Base-by-base conservation (phyloP, 2,329 filamentous ascomycete species). In the Claviceps quebecensis region DNA sequence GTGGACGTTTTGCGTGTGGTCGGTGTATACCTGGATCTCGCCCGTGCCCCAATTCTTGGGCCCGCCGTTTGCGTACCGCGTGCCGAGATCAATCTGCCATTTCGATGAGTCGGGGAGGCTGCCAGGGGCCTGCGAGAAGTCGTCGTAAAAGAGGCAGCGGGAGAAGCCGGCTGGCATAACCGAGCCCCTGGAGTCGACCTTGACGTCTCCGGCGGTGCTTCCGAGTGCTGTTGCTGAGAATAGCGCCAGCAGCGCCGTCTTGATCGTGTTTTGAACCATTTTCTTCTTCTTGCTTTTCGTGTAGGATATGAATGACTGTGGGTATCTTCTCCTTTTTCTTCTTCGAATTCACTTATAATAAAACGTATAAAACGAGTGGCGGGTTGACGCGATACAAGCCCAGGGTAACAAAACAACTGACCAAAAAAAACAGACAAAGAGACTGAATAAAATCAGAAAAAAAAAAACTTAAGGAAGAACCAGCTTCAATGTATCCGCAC, bases 21-120 rank as follows among this genome's bases (percentile, higher is more conserved):
- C 57, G 22, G 72, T 75, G 61, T 76, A 76, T 1, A 63, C 67
- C 58, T 76, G 63, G 17, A 70, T 62, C 58, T 76, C 73, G 52
- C 67, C 65, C 4, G 73, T 77, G 47, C 74, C 73, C 73, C 73
- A 76, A 54, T 69, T 63, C 7, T 60, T 50, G 0, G 72, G 60
- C 1, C 73, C 72, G n/a, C 69, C 69, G 1, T 37, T 13, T 7
- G 70, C 64, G 55, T 76, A 77, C 9, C 57, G 55, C 0, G 70
- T 75, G 47, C 74, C 73, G n/a, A 62, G 58, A 54, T 71, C 66
- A 48, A 69, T 55, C 34, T 64, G 62, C 72, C 73, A 76, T 57
- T 70, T 73, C 14, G 61, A 58, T 23, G 60, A 44, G 39, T 66
- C 65, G 2, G 69, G 67, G 4, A 66, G 62, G 5, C 39, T 34